These are phyloP conservation scores for Juglanconis juglandina DNA, from an alignment of 2,329 filamentous ascomycete genomes.

Conservation along the genomic window DNA sequence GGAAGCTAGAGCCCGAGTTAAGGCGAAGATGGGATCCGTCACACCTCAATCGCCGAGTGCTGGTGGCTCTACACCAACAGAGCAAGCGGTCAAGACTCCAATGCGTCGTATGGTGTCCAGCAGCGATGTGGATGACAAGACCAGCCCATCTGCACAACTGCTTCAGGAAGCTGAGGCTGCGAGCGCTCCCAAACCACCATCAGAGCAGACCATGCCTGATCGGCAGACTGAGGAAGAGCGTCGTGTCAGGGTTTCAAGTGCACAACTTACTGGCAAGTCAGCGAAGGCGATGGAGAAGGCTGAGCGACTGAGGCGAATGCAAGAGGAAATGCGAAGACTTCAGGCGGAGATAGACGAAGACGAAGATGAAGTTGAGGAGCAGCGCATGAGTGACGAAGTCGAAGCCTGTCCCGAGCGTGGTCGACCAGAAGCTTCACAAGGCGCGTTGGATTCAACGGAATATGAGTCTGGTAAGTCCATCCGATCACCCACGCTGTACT, in stretches of 20 bases:
- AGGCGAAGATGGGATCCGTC: constrained; percentile 32
- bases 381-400: constrained; percentile 24
- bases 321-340: constrained; percentile 46
- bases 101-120: constrained; percentile 20
- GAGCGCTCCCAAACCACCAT: constrained; percentile 25
- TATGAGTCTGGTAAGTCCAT: neutral
- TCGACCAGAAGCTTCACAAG: constrained; percentile 21
- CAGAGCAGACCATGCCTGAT: neutral
- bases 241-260: constrained; percentile 35
- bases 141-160: constrained; percentile 23
- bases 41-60: constrained; percentile 28
- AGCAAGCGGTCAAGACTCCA: constrained; percentile 19
- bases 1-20: constrained; percentile 48
- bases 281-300: constrained; percentile 42
- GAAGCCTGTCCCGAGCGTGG: constrained; percentile 29
- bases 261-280: constrained; percentile 37
- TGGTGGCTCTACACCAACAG: constrained; percentile 26
- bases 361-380: constrained; percentile 29
- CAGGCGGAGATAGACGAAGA: constrained; percentile 43
- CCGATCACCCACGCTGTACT: neutral
- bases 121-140: constrained; percentile 20
- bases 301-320: constrained; percentile 43
- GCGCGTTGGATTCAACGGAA: neutral
- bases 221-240: constrained; percentile 19
- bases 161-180: constrained; percentile 23